phyloP scores from a whole-genome alignment of 116 monocot genomes.

The Cymodocea nodosa region DNA sequence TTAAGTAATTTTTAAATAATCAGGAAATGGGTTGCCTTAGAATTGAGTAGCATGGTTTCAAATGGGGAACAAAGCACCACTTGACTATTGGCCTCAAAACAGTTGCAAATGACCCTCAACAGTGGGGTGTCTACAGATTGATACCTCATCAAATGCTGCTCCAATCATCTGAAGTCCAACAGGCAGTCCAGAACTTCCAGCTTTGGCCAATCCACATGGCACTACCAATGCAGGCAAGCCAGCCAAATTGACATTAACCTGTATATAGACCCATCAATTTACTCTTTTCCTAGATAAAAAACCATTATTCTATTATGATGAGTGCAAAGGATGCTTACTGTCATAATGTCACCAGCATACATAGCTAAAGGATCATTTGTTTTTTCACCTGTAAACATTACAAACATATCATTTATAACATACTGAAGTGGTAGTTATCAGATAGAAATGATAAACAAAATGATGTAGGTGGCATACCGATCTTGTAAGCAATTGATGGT shows the following conservation, averaged over 20 bases:
- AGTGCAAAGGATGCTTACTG: constrained; percentile 28
- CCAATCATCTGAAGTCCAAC: constrained; percentile 98
- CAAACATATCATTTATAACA: not conserved
- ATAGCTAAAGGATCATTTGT: constrained; percentile 87
- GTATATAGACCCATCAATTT: not conserved
- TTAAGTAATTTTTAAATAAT: no score
- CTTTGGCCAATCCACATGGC: constrained; percentile 89
- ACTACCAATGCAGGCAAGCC: constrained; percentile 94
- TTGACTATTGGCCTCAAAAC: not conserved
- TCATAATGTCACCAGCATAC: constrained; percentile 99
- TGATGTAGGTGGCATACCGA: constrained; percentile 29
- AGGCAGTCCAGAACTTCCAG: constrained; percentile 57
- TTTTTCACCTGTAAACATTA: constrained; percentile 72
- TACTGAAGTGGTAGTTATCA: not conserved
- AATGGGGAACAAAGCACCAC: not conserved
- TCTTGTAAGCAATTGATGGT: constrained; percentile 89
- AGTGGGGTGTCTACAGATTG: not conserved
- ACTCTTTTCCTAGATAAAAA: not conserved
- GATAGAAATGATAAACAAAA: constrained; percentile 1
- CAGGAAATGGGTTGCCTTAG: no score
- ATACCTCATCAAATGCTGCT: constrained; percentile 74
- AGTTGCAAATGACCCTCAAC: not conserved
- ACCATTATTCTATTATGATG: not conserved
- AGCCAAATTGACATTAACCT: constrained; percentile 98
- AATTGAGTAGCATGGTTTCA: no score